Base-by-base conservation (phyloP, 306 rosid species). In the Parietaria judaica region DNA sequence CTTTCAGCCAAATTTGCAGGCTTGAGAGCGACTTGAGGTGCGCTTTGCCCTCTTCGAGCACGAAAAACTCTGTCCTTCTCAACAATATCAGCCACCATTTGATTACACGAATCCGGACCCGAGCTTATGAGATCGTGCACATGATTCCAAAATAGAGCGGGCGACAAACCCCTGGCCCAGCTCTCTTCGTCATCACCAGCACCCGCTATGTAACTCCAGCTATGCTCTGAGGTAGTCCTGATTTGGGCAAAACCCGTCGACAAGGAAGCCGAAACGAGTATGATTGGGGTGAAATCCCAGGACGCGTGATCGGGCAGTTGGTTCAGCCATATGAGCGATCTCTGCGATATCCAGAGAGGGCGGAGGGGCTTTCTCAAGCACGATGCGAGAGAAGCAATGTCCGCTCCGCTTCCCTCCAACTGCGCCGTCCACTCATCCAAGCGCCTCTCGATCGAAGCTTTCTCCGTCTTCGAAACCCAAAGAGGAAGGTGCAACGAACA, bases 181-280 rank as follows among this genome's bases (percentile, higher is more conserved):
- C 89, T 87, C 81, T 91, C 97, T 80, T 91, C 97, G 38, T 91
- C 96, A 16, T 91, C 96, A 64, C 96, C 96, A 0, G 97, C 96
- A 52, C 98, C 96, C 0, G 96, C 74, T 56, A 88, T 88, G 64
- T 91, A 91, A 70, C 80, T 91, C 98, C 98, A 91, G 74, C 98
- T 91, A 74, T 81, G 86, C 74, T 85, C 88, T 4, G 95, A 83
- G 65, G 80, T 77, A 52, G 86, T 83, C 65, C 79, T 77, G 6
- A 71, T 80, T 61, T 82, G 95, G 67, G 75, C 67, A 14, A 66
- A 43, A 2, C 79, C 86, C 1, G 66, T 50, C 0, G 92, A 57
- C 14, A 79, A 70, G 39, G 98, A 91, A 4, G 98, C 89, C 1
- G 92, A 76, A 11, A 92, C 80, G 58, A 88, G 98, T 67, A 92